Percentiles rank a stretch among this genome's conserved stretches.
Conservation (phyloP, 2,329 filamentous ascomycete genomes). For the Pseudodiploospora longispora region DNA sequence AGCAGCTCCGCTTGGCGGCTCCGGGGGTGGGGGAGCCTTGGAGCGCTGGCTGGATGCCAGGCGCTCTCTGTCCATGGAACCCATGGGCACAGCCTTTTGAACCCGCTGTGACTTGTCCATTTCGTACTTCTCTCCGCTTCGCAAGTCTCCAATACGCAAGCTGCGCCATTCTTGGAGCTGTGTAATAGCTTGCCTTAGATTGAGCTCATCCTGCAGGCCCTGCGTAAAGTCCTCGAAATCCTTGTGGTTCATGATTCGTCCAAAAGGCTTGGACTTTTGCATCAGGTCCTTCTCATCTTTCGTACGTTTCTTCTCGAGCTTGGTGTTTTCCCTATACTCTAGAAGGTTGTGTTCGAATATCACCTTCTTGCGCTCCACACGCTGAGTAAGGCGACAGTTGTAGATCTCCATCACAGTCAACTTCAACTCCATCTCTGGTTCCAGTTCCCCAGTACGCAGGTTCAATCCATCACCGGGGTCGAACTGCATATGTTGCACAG, state of each 20-base stretch:
- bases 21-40: conserved; percentile 57
- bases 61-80: conserved; percentile 73
- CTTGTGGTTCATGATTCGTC: conserved; percentile 87
- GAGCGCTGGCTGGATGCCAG: conserved; percentile 64
- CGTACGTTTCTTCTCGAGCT: conserved; percentile 85
- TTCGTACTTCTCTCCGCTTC: conserved; percentile 87
- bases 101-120: conserved; percentile 72
- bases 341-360: conserved; percentile 92
- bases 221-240: conserved; percentile 84
- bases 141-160: conserved; percentile 75
- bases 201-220: conserved; percentile 83
- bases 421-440: conserved; percentile 96
- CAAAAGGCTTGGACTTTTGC: conserved; percentile 92
- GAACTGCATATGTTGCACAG: conserved; percentile 96
- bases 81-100: conserved; percentile 62
- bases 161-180: conserved; percentile 93
- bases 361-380: conserved; percentile 91
- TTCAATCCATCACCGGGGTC: conserved; percentile 93
- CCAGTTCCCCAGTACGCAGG: conserved; percentile 71
- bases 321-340: conserved; percentile 86
- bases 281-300: conserved; percentile 90
- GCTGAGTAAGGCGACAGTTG: conserved; percentile 81
- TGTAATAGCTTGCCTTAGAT: conserved; percentile 77
- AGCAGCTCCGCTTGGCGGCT: conserved; percentile 66
- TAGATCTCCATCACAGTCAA: conserved; percentile 98